Conservation (phyloP, 495 filamentous ascomycete species). For the Penicillium samsonianum region DNA sequence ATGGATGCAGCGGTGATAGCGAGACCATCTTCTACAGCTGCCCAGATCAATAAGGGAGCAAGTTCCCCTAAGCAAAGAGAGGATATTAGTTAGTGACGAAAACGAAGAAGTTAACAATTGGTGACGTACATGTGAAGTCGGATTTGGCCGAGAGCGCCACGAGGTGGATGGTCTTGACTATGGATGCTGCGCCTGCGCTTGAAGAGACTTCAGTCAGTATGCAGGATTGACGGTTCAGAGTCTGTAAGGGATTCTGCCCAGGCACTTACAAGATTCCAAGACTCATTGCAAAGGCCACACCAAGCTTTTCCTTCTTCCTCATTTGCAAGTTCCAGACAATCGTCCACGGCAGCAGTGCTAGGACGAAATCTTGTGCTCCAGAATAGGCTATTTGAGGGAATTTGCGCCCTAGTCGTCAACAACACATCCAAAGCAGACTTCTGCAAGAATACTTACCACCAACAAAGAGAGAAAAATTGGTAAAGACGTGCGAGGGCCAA, state of each 20-base stretch:
- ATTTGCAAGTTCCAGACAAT: slow-evolving; percentile 29
- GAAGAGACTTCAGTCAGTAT: background rate
- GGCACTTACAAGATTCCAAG: slow-evolving; percentile 26
- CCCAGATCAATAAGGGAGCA: slow-evolving; percentile 23
- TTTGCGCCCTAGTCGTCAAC: background rate
- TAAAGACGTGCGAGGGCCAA: slow-evolving; percentile 24
- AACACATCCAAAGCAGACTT: background rate
- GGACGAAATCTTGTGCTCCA: slow-evolving; percentile 23
- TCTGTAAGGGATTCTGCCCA: background rate
- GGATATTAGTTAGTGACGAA: background rate
- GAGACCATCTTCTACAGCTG: slow-evolving; percentile 25
- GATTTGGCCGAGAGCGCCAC: slow-evolving; percentile 20
- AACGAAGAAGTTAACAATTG: background rate
- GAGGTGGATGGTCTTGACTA: slow-evolving; percentile 23
- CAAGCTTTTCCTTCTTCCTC: slow-evolving; percentile 26
- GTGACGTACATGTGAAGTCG: slow-evolving; percentile 23
- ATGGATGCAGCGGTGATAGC: slow-evolving; percentile 26
- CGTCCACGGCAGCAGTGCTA: slow-evolving; percentile 25
- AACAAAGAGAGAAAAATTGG: slow-evolving; percentile 24
- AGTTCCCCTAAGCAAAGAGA: slow-evolving; percentile 18
- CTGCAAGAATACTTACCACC: slow-evolving; percentile 12
- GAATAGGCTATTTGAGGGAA: slow-evolving; percentile 20
- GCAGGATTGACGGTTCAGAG: background rate
- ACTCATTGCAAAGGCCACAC: slow-evolving; percentile 25
- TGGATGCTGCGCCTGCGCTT: slow-evolving; percentile 23